Conservation (phyloP, 2,329 filamentous ascomycete genomes). For the Phialemonium atrogriseum region DNA sequence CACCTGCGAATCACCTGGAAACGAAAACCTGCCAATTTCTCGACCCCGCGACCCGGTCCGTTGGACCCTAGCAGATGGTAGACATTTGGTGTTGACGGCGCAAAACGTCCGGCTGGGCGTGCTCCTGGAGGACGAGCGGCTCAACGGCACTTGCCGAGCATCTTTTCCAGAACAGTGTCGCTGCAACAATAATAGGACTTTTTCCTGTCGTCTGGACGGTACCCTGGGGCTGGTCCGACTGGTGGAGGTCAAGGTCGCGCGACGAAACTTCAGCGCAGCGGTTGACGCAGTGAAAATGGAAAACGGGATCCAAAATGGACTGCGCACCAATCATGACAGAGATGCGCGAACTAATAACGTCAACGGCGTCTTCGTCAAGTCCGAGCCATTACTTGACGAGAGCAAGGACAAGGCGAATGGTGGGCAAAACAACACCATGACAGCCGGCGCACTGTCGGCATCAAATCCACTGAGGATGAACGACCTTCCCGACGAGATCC, state of each 20-base stretch:
- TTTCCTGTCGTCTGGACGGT: no score
- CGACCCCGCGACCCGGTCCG: no score
- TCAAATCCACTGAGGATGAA: conserved; percentile 36
- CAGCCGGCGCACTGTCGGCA: conserved; percentile 13
- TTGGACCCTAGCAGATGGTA: no score
- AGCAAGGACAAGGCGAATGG: conserved; percentile 16
- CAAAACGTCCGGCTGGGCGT: no score
- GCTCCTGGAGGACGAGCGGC: no score
- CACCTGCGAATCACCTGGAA: no score
- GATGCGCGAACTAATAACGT: conserved; percentile 33
- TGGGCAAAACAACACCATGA: conserved; percentile 9
- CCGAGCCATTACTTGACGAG: conserved; percentile 22
- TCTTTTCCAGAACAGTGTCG: no score
- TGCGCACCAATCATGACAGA: conserved; percentile 49
- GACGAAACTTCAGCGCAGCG: conserved; percentile 4
- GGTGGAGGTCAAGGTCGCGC: conserved; percentile 7
- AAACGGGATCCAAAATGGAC: conserved; percentile 40
- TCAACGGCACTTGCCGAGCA: no score
- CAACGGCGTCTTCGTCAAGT: conserved; percentile 27
- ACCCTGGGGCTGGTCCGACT: no score
- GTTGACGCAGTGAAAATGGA: conserved; percentile 19
- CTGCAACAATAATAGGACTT: no score
- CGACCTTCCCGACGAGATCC: conserved; percentile 52
- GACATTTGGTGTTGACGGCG: no score
- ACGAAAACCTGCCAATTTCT: no score